Base-by-base conservation (phyloP, 345 rosid species). In the Murraya paniculata region DNA sequence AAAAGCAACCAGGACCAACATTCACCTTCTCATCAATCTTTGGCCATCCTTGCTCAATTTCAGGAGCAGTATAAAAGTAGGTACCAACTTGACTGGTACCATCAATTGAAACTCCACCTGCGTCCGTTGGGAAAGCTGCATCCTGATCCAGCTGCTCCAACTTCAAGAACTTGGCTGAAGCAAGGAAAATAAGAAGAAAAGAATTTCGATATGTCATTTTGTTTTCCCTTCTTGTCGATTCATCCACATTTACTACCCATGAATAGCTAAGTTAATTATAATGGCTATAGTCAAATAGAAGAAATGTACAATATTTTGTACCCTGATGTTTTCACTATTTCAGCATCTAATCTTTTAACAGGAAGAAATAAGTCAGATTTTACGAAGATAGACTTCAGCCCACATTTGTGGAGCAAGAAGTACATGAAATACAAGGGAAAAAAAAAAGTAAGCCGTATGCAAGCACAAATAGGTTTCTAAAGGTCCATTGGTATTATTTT, bases 1-100 rank as follows among this genome's bases (percentile, higher is more conserved):
- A 45, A 74, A 64, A 80, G 13, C 71, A 61, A 60, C 31, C 28
- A 60, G 38, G 71, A 72, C 75, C 56, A 81, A 62, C 64, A 24
- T 79, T 79, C 57, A 95, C 99, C 97, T 92, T 95, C 85, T 95
- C 99, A 86, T 95, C 97, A 80, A 95, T 93, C 88, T 91, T 95
- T 68, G 99, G 98, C 99, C 99, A 95, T 38, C 91, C 89, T 84
- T 95, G 99, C 85, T 95, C 99, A 81, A 95, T 95, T 87, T 95
- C 99, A 68, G 99, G 99, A 14, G 99, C 99, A 78, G 98, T 95
- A 73, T 95, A 95, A 71, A 95, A 93, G 80, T 91, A 95, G 61
- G 99, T 95, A 81, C 99, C 99, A 48, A 94, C 92, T 87, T 90
- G 92, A 84, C 99, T 96, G 56, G 99, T 95, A 83, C 97, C 83